phyloP scores from a whole-genome alignment of 2,329 filamentous ascomycete species.

The Talaromyces pinophilus region DNA sequence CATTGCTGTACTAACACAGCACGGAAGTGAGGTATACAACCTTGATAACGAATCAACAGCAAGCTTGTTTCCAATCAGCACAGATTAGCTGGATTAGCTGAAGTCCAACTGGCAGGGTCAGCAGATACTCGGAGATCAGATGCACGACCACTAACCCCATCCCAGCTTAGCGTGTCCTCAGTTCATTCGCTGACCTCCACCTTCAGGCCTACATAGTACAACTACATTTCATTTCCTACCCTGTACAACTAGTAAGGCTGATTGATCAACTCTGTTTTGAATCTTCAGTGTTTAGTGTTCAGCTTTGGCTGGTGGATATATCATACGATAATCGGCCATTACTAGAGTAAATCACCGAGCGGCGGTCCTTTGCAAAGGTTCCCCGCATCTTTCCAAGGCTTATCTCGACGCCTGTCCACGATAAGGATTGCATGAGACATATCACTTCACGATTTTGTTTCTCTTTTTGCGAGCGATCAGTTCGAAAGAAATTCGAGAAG shows the following conservation, averaged over 20 bases:
- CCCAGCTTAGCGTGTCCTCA: not conserved
- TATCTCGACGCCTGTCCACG: slow-evolving; percentile 19
- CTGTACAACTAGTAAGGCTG: not conserved
- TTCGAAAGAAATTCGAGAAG: not conserved
- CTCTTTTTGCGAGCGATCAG: not conserved
- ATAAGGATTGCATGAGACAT: slow-evolving; percentile 15
- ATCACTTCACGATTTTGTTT: not conserved
- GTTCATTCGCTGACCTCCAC: not conserved
- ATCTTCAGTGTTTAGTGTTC: not conserved
- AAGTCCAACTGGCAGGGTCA: not conserved
- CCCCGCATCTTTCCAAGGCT: slow-evolving; percentile 18
- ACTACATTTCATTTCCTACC: not conserved
- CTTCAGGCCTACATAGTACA: not conserved
- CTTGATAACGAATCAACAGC: not conserved
- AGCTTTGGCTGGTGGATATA: not conserved
- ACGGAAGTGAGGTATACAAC: not conserved
- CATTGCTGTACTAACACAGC: not conserved
- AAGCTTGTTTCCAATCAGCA: not conserved
- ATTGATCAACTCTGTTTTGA: not conserved
- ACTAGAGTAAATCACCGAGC: not conserved
- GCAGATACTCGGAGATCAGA: not conserved
- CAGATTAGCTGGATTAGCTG: not conserved
- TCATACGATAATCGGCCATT: not conserved
- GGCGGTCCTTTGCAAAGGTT: not conserved
- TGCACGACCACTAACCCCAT: not conserved